phyloP scores from a whole-genome alignment of 371 early-diverging fungal species.

The Actinomortierella ambigua region DNA sequence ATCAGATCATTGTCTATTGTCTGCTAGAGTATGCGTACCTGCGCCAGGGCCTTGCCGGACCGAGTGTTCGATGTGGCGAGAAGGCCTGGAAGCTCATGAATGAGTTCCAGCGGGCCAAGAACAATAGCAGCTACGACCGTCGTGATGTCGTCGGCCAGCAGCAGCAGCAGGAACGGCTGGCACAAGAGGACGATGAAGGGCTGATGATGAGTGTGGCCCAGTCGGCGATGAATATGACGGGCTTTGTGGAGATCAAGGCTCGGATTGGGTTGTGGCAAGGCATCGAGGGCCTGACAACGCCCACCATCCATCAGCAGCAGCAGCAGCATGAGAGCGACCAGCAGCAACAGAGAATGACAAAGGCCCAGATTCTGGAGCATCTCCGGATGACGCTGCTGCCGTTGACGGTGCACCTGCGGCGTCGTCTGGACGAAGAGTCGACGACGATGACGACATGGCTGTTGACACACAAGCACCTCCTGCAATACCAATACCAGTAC shows the following conservation, averaged over 20 bases:
- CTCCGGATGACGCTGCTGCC: conserved; percentile 40
- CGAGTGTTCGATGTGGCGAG: conserved; percentile 43
- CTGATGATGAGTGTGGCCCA: conserved; percentile 30
- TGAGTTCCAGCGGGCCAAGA: conserved; percentile 19
- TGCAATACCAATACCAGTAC: no score
- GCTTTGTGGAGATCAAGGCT: conserved; percentile 46
- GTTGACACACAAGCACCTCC: no score
- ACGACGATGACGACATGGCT: conserved; percentile 14
- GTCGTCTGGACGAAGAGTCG: conserved; percentile 38
- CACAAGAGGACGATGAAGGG: no score
- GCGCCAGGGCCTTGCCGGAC: conserved; percentile 37
- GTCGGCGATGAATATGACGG: conserved; percentile 40
- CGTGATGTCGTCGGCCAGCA: no score
- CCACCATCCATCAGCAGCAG: no score
- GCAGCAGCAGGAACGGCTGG: no score
- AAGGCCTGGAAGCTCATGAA: conserved; percentile 41
- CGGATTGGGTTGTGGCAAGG: conserved; percentile 43
- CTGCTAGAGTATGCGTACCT: conserved; percentile 42
- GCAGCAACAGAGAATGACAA: conserved; percentile 12
- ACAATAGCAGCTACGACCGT: no score
- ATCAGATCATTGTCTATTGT: conserved; percentile 41
- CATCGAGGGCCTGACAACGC: conserved; percentile 21
- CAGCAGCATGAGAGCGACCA: conserved; percentile 7
- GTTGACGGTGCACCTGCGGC: conserved; percentile 38
- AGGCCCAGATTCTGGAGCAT: conserved; percentile 38